Conservation (phyloP, 371 early-diverging fungal genomes). For the Mortierella sp. region DNA sequence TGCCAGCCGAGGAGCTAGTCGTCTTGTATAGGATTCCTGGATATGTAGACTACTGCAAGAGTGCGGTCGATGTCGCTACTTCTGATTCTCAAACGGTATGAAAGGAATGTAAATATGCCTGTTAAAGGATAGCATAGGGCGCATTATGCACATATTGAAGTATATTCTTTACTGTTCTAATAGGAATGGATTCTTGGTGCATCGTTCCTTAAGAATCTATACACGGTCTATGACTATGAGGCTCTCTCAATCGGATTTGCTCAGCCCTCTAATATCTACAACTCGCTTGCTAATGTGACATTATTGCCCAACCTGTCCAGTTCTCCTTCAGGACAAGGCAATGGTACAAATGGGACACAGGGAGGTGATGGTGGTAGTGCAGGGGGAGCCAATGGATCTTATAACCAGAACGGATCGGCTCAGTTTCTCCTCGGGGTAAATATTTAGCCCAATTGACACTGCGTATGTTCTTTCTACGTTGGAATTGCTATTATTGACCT, state of each 20-base stretch:
- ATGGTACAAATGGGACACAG: slow-evolving; percentile 2
- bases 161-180: not conserved
- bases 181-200: slow-evolving; percentile 49
- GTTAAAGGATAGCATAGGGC: too few relatives aligned
- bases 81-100: slow-evolving; percentile 28
- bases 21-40: slow-evolving; percentile 51
- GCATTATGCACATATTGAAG: not conserved
- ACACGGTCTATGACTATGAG: slow-evolving; percentile 48
- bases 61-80: slow-evolving; percentile 37
- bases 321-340: slow-evolving; percentile 22
- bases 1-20: slow-evolving; percentile 45
- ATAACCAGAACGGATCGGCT: slow-evolving; percentile 3
- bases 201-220: slow-evolving; percentile 50
- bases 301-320: slow-evolving; percentile 42
- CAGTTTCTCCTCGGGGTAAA: slow-evolving; percentile 12
- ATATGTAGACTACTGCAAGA: slow-evolving; percentile 54
- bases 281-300: slow-evolving; percentile 42
- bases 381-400: slow-evolving; percentile 2
- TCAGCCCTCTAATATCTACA: slow-evolving; percentile 53
- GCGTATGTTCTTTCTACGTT: not conserved
- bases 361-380: not conserved
- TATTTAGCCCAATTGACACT: not conserved
- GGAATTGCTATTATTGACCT: not conserved
- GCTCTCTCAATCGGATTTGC: slow-evolving; percentile 39
- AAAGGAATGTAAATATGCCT: not conserved